A percentile compares a stretch with the other conserved stretches of the same genome.
These are phyloP conservation scores for Aspergillus incahuasiensis DNA, from an alignment of 495 filamentous ascomycete species.

Conservation along the genomic window DNA sequence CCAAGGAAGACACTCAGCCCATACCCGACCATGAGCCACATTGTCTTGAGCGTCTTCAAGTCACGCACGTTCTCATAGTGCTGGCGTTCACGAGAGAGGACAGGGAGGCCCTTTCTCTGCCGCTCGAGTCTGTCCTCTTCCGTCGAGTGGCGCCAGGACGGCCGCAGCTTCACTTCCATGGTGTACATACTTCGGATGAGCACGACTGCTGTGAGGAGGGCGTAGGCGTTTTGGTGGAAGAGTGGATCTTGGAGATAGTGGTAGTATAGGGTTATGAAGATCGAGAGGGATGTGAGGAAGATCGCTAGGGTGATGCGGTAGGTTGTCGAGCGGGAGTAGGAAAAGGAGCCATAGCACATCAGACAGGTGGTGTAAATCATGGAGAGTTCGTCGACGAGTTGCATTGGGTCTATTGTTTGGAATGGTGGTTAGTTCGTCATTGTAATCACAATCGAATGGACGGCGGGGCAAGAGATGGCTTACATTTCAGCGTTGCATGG, in stretches of 20 bases:
- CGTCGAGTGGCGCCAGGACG: slow-evolving; percentile 41
- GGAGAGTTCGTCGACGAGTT: slow-evolving; percentile 89
- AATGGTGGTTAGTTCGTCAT: slow-evolving; percentile 17
- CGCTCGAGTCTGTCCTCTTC: slow-evolving; percentile 41
- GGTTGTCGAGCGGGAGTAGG: slow-evolving; percentile 56
- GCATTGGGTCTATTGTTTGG: slow-evolving; percentile 75
- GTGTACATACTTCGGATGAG: slow-evolving; percentile 80
- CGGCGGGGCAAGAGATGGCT: slow-evolving; percentile 11
- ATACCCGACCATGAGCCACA: slow-evolving; percentile 72
- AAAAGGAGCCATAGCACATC: slow-evolving; percentile 87
- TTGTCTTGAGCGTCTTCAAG: slow-evolving; percentile 56
- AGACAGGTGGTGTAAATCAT: slow-evolving; percentile 98
- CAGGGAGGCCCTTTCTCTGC: slow-evolving; percentile 36
- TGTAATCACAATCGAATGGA: background rate
- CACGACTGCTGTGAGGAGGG: slow-evolving; percentile 69
- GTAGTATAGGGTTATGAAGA: slow-evolving; percentile 89
- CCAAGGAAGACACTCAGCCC: slow-evolving; percentile 73
- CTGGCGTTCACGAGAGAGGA: slow-evolving; percentile 38
- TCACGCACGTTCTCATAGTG: slow-evolving; percentile 51
- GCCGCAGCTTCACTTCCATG: slow-evolving; percentile 79
- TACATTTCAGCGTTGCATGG: slow-evolving; percentile 79
- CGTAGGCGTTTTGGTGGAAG: slow-evolving; percentile 91
- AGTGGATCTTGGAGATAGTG: slow-evolving; percentile 87
- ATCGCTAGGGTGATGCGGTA: slow-evolving; percentile 55
- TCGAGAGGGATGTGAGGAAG: slow-evolving; percentile 56